phyloP scores from a whole-genome alignment of 2,329 filamentous ascomycete species.

The Penicillium sp. region DNA sequence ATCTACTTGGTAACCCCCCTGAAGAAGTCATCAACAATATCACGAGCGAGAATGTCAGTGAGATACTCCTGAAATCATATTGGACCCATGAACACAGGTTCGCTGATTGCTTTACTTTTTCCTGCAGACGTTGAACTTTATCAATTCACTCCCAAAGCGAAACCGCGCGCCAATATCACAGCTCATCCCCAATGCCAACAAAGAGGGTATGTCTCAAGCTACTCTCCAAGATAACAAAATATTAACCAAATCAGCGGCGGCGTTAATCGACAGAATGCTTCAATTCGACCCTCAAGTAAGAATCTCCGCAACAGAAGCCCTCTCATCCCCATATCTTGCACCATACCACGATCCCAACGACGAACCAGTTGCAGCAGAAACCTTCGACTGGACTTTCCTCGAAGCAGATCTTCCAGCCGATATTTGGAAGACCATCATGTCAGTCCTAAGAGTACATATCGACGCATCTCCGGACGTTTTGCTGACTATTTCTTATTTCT shows the following conservation, averaged over 20 bases:
- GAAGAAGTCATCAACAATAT: conserved; percentile 98
- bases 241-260: conserved; percentile 61
- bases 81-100: not conserved
- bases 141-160: conserved; percentile 91
- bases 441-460: conserved; percentile 35
- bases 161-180: conserved; percentile 78
- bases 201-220: conserved; percentile 58
- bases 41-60: conserved; percentile 86
- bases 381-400: conserved; percentile 99
- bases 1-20: conserved; percentile 88
- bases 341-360: conserved; percentile 97
- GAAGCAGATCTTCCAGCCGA: conserved; percentile 94
- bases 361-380: conserved; percentile 89
- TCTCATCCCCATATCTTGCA: conserved; percentile 86
- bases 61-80: not conserved
- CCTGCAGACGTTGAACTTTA: conserved; percentile 81
- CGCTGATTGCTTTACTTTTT: not conserved
- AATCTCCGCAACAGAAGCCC: conserved; percentile 77
- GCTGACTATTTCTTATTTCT: not conserved
- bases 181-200: conserved; percentile 93
- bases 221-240: not conserved
- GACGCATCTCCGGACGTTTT: not conserved
- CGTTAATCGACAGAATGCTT: conserved; percentile 91
- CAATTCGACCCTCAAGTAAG: conserved; percentile 95
- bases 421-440: conserved; percentile 99